A percentile compares a stretch with the other conserved stretches of the same genome.
These are phyloP conservation scores for Penicillium steckii DNA, from an alignment of 495 filamentous ascomycete species.

Conservation along the genomic window DNA sequence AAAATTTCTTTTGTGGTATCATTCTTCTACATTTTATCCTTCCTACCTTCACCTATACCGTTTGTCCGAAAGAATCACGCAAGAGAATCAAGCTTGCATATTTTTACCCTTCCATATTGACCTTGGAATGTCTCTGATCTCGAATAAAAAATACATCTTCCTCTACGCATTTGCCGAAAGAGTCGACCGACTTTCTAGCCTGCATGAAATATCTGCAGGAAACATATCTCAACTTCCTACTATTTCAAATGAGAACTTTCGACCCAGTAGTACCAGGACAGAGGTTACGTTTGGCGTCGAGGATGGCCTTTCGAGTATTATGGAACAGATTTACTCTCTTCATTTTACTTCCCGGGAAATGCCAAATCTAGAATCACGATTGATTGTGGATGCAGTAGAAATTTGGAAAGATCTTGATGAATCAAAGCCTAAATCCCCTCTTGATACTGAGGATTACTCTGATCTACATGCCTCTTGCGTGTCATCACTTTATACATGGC, in stretches of 20 bases:
- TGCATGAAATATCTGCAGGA: not conserved
- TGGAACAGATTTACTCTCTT: constrained; percentile 4
- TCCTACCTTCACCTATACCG: too few relatives aligned
- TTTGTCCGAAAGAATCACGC: too few relatives aligned
- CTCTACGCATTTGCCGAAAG: constrained; percentile 2
- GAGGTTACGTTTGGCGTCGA: not conserved
- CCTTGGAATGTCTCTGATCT: constrained; percentile 1
- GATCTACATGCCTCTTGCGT: constrained; percentile 4
- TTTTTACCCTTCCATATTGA: not conserved
- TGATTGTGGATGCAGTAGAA: not conserved
- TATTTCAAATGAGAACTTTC: not conserved
- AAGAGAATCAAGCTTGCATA: not conserved
- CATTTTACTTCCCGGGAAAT: not conserved
- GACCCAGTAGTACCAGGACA: not conserved
- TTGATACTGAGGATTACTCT: not conserved
- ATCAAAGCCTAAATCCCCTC: not conserved
- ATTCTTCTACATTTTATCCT: not conserved
- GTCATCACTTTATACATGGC: constrained; percentile 3
- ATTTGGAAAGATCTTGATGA: constrained; percentile 7
- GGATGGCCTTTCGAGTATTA: not conserved
- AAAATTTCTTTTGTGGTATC: not conserved
- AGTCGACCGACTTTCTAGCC: not conserved
- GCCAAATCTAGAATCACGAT: not conserved
- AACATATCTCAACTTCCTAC: not conserved
- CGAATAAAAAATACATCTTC: not conserved